Evolutionary conservation across 1,284 basidiomycete species (phyloP).

Genomic region (Ceratobasidium sp.): DNA sequence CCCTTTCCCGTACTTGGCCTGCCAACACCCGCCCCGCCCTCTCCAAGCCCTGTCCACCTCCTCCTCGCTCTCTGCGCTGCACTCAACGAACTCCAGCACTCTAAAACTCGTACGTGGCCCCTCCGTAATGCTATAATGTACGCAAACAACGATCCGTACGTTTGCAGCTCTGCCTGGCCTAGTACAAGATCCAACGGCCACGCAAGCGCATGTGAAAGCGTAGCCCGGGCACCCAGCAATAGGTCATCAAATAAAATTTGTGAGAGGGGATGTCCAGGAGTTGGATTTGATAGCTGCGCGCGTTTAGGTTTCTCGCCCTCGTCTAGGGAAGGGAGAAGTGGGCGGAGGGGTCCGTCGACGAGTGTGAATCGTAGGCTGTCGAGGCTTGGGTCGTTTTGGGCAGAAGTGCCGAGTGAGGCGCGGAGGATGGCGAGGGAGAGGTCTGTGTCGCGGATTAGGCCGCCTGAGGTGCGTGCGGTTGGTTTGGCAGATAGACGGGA

Average conservation of each 20-base stretch:
- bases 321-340: slow-evolving; percentile 70
- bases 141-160: slow-evolving; percentile 81
- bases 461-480: slow-evolving; percentile 60
- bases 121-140: slow-evolving; percentile 86
- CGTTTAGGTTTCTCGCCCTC: slow-evolving; percentile 47
- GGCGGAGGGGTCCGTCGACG: slow-evolving; percentile 79
- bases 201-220: slow-evolving; percentile 70
- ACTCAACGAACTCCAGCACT: slow-evolving; percentile 84
- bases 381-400: slow-evolving; percentile 80
- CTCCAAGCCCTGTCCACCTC: slow-evolving; percentile 85
- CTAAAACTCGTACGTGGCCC: slow-evolving; percentile 80
- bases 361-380: slow-evolving; percentile 76
- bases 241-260: slow-evolving; percentile 72
- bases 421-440: slow-evolving; percentile 82
- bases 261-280: slow-evolving; percentile 40
- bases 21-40: slow-evolving; percentile 82
- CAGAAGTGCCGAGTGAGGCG: slow-evolving; percentile 84
- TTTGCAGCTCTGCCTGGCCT: slow-evolving; percentile 74
- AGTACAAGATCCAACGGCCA: slow-evolving; percentile 94
- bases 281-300: slow-evolving; percentile 42
- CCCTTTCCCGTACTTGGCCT: slow-evolving; percentile 43
- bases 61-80: slow-evolving; percentile 82
- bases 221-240: slow-evolving; percentile 80
- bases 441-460: slow-evolving; percentile 86
- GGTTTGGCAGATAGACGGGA: slow-evolving; percentile 73